Evolutionary conservation across 2,329 filamentous ascomycete genomes (phyloP).

Genomic region (Cercospora zeae-maydis): DNA sequence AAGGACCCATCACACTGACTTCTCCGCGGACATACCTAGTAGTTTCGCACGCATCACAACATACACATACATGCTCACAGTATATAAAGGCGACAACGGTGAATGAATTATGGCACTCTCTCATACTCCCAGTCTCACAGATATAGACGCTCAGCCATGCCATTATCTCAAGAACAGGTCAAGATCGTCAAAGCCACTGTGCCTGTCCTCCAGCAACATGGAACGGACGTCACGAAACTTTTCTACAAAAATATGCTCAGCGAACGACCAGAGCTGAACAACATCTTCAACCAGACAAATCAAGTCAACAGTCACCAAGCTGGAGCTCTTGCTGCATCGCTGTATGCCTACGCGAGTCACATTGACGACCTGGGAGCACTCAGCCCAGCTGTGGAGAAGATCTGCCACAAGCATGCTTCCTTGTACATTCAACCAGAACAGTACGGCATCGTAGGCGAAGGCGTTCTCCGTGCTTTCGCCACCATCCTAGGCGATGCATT

Average conservation of each 20-base stretch:
- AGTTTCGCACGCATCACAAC: background rate
- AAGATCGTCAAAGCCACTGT: slow-evolving; percentile 67
- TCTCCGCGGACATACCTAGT: slow-evolving; percentile 2
- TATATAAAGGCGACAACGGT: background rate
- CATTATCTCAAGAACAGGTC: slow-evolving; percentile 60
- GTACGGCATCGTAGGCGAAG: slow-evolving; percentile 67
- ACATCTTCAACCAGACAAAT: slow-evolving; percentile 68
- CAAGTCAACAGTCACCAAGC: slow-evolving; percentile 67
- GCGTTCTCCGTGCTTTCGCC: slow-evolving; percentile 64
- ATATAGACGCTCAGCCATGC: slow-evolving; percentile 23
- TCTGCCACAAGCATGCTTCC: slow-evolving; percentile 72
- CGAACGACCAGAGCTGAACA: slow-evolving; percentile 63
- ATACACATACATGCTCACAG: background rate
- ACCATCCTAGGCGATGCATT: slow-evolving; percentile 64
- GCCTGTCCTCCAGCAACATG: slow-evolving; percentile 64
- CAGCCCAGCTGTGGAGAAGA: slow-evolving; percentile 58
- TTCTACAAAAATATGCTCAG: slow-evolving; percentile 69
- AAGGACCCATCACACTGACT: background rate
- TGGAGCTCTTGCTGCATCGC: slow-evolving; percentile 63
- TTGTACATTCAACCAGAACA: slow-evolving; percentile 66
- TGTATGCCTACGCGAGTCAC: slow-evolving; percentile 68
- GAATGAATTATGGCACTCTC: background rate
- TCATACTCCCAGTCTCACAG: background rate
- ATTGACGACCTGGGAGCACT: slow-evolving; percentile 65
- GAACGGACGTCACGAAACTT: slow-evolving; percentile 63